Percentiles rank a stretch among this genome's conserved stretches.
These are phyloP conservation scores for Sechiopsis laciniata DNA, from an alignment of 306 rosid genomes.

Conservation along the genomic window DNA sequence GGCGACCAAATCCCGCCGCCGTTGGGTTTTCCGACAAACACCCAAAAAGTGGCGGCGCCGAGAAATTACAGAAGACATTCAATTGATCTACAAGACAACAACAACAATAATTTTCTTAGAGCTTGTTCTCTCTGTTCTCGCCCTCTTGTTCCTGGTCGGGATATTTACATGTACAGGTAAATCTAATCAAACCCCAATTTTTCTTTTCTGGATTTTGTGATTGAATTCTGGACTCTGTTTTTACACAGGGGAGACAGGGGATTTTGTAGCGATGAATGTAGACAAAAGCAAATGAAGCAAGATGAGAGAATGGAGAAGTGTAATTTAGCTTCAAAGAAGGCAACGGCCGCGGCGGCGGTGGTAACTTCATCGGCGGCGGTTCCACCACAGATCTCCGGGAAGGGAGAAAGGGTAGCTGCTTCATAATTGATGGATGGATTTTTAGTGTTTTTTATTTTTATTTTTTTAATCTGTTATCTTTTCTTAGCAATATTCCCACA, in stretches of 20 bases:
- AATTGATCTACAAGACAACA: slow-evolving; percentile 31
- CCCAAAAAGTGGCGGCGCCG: slow-evolving; percentile 29
- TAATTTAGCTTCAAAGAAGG: slow-evolving; percentile 43
- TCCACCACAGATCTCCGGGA: slow-evolving; percentile 35
- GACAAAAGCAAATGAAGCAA: slow-evolving; percentile 71
- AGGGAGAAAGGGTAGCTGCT: slow-evolving; percentile 54
- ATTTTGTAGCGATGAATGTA: slow-evolving; percentile 86
- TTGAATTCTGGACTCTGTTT: too few species aligned
- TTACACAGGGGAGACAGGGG: slow-evolving; percentile 79
- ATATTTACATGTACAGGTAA: slow-evolving; percentile 92
- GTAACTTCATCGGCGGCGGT: slow-evolving; percentile 26
- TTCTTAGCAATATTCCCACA: not conserved
- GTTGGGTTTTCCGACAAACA: not conserved
- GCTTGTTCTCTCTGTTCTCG: slow-evolving; percentile 74
- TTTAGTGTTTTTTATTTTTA: not conserved
- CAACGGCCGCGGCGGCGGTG: slow-evolving; percentile 14
- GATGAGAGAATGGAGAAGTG: slow-evolving; percentile 74
- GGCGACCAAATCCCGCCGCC: slow-evolving; percentile 8
- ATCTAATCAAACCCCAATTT: not conserved
- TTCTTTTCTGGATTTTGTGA: too few species aligned
- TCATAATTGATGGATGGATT: slow-evolving; percentile 22
- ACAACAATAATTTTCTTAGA: slow-evolving; percentile 51
- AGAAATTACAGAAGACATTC: slow-evolving; percentile 39
- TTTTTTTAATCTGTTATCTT: not conserved
- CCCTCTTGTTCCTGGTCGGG: slow-evolving; percentile 60